These are phyloP conservation scores for Withania somnifera DNA, from an alignment of 305 asterid genomes.

Conservation along the genomic window DNA sequence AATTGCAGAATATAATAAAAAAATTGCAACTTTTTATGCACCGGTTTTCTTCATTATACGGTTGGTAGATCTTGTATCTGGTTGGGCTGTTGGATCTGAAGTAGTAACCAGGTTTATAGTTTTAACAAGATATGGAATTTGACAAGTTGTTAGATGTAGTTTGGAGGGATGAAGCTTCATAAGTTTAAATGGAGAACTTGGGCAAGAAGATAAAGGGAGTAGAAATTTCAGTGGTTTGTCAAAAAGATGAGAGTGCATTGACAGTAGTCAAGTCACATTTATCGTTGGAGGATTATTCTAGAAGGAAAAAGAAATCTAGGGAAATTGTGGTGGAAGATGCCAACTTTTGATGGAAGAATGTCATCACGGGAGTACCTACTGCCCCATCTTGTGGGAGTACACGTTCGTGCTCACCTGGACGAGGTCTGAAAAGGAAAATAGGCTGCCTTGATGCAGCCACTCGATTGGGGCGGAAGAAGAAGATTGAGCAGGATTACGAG, in stretches of 20 bases:
- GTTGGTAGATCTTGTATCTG: constrained; percentile 1
- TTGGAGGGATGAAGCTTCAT: constrained; percentile 9
- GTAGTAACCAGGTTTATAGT: not conserved
- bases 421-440: constrained; percentile 83
- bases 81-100: not conserved
- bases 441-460: constrained; percentile 77
- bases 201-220: constrained; percentile 72
- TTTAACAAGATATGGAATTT: constrained; percentile 7
- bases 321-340: constrained; percentile 33
- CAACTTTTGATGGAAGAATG: constrained; percentile 30
- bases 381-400: constrained; percentile 66
- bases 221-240: constrained; percentile 29
- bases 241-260: constrained; percentile 17
- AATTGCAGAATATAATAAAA: constrained; percentile 26
- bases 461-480: constrained; percentile 69
- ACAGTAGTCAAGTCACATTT: constrained; percentile 47
- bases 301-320: constrained; percentile 72
- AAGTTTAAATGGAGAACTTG: constrained; percentile 52
- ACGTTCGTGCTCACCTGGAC: constrained; percentile 31
- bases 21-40: constrained; percentile 1
- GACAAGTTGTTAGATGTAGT: constrained; percentile 6
- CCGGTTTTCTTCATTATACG: constrained; percentile 1
- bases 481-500: constrained; percentile 62
- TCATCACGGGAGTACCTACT: constrained; percentile 55
- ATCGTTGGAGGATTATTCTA: constrained; percentile 61